Evolutionary conservation across 176 grass and related monocot genomes (phyloP).

Genomic region (Aechmea fasciata): DNA sequence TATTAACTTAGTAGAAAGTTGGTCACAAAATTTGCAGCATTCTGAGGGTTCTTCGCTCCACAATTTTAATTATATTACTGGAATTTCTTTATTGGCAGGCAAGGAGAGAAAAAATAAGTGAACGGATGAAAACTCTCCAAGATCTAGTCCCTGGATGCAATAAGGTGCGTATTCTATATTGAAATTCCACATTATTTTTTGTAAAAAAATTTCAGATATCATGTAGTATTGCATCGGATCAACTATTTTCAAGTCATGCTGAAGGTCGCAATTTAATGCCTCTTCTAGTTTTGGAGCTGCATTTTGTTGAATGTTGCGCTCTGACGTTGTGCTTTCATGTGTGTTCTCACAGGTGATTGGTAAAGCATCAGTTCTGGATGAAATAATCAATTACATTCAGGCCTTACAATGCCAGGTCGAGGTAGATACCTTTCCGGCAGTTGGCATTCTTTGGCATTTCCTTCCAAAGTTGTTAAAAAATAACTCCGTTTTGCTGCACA

Average conservation of each 20-base stretch:
- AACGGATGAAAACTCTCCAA: slow-evolving; percentile 95
- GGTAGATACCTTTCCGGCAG: slow-evolving; percentile 23
- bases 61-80: slow-evolving; percentile 5
- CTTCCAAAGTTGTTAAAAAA: not conserved
- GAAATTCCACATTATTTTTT: not conserved
- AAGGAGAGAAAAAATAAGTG: slow-evolving; percentile 91
- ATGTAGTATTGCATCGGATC: not conserved
- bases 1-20: not conserved
- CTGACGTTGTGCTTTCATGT: slow-evolving; percentile 8
- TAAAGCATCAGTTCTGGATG: slow-evolving; percentile 88
- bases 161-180: slow-evolving; percentile 45
- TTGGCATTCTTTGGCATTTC: not conserved
- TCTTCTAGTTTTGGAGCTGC: not conserved
- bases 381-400: slow-evolving; percentile 98
- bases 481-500: not conserved
- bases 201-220: not conserved
- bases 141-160: slow-evolving; percentile 95
- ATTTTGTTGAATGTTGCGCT: slow-evolving; percentile 8
- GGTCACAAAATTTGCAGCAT: not conserved
- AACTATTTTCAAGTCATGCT: not conserved
- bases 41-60: not conserved
- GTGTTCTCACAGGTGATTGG: slow-evolving; percentile 65
- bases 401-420: slow-evolving; percentile 86
- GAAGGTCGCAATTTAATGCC: not conserved
- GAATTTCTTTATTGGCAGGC: slow-evolving; percentile 42